A percentile compares a stretch with the other conserved stretches of the same genome.
Evolutionary conservation across 179 eudicot species (phyloP).

Genomic region (Beta lomatogona): DNA sequence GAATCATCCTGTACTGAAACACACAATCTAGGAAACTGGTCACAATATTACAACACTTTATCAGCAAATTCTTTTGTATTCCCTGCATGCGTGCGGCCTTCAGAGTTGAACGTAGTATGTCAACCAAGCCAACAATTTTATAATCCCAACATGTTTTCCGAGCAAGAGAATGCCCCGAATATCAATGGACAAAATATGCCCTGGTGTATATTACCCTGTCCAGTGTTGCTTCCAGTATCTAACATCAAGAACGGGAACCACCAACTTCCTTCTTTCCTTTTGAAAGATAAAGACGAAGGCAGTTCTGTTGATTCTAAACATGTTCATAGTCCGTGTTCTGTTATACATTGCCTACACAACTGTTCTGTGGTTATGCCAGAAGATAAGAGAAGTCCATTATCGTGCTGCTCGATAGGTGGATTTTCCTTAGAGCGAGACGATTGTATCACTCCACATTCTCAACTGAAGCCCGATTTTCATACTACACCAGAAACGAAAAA

Average conservation of each 20-base stretch:
- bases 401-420: neutral
- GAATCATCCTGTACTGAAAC: slow-evolving; percentile 21
- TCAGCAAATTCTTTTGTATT: slow-evolving; percentile 30
- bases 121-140: slow-evolving; percentile 29
- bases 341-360: slow-evolving; percentile 15
- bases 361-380: slow-evolving; percentile 2
- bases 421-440: neutral
- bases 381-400: slow-evolving; percentile 19
- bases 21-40: slow-evolving; percentile 31
- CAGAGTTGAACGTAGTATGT: slow-evolving; percentile 28
- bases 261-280: slow-evolving; percentile 24
- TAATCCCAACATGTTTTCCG: slow-evolving; percentile 12
- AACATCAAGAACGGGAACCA: slow-evolving; percentile 18
- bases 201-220: slow-evolving; percentile 53
- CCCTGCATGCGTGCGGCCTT: slow-evolving; percentile 37
- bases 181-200: slow-evolving; percentile 31
- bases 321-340: slow-evolving; percentile 38
- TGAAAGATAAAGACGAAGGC: slow-evolving; percentile 26
- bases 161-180: slow-evolving; percentile 29
- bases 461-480: neutral
- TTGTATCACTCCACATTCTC: neutral
- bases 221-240: slow-evolving; percentile 55
- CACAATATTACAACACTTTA: slow-evolving; percentile 28
- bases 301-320: slow-evolving; percentile 19
- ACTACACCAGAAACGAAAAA: slow-evolving; percentile 5